Base-by-base conservation (phyloP, 495 filamentous ascomycete genomes). In the Xylaria cubensis region DNA sequence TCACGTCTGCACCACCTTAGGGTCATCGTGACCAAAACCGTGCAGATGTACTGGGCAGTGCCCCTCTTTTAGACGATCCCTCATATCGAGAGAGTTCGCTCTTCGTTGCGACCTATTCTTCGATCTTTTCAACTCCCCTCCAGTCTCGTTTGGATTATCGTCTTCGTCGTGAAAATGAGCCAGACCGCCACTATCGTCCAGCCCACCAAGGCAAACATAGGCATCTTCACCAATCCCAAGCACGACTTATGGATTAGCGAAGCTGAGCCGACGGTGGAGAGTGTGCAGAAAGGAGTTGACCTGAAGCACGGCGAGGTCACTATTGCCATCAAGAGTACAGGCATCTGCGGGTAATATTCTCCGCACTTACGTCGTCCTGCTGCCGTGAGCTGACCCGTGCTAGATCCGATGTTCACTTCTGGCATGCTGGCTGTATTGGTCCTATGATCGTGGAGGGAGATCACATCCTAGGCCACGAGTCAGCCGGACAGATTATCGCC, bases 351-450 rank as follows among this genome's bases (percentile, higher is more conserved):
- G 92, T 94, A 84, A 29, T 80, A 87, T 78, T 66, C 55, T 12
- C 32, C 42, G 41, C 36, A 26, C 29, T 41, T 72, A 73, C 73
- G 71, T 78, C 76, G 73, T 80, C 73, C 69, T 73, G 70, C 70
- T 73, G 71, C 29, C 17, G 19, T 74, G 42, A 58, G 42, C 72
- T 63, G 17, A 67, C 64, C 53, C 39, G 48, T 69, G 36, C 44
- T 77, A 97, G 93, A 59, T 97, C 94, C 67, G 94, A 97, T 82
- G 90, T 98, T 39, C 94, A 97, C 83, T 98, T 98, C 87, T 97
- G 94, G 94, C 94, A 95, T 79, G 92, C 91, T 44, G 94, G 94
- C 73, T 92, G 91, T 82, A 97, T 98, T 77, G 94, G 94, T 17
- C 94, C 94, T 67, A 98, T 97, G 94, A 91, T 97, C 73, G 94